Base-by-base conservation (phyloP, 2,329 filamentous ascomycete species). In the Domatiomyces catenatus region DNA sequence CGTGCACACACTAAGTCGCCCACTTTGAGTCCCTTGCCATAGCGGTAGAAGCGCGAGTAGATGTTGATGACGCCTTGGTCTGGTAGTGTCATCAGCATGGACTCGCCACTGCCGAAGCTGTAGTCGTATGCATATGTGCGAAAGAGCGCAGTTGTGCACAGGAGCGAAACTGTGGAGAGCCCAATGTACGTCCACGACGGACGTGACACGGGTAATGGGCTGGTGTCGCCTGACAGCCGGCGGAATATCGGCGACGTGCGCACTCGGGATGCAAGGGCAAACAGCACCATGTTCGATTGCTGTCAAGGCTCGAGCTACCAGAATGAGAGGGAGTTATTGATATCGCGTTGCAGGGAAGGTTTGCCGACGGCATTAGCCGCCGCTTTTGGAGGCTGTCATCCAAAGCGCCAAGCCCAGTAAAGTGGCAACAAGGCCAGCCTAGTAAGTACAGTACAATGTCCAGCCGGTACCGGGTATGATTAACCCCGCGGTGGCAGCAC, bases 51-150 rank as follows among this genome's bases (percentile, higher is more conserved):
- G 58, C 80, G 80, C 53, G 80, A 80, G 49, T 86, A 76, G 10
- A 89, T 65, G 20, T 50, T 55, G 46, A 90, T 72, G 65, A 72
- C 80, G 50, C 81, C 81, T 7, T 72, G 66, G 1, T 80, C 72
- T 20, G 75, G 72, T 54, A 95, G 80, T 0, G 87, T 94, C 6
- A 90, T 90, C 48, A 92, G 76, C 92, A 96, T 96, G 17, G 84
- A 90, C 2, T 87, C 80, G 1, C 90, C 90, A 15, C 32, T 39
- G 10, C 32, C 32, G 32, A 39, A 39, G 32, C 32, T 39, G 32
- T 39, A 39, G 32, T 39, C 32, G 10, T 15, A 39, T 15, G 32
- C 32, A 12, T 39, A 39, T 12, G 32, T 39, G 32, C 32, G 32
- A 12, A 39, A 15, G 10, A 39, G 32, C 10, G 32, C 32, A 5